phyloP scores from a whole-genome alignment of 1,284 basidiomycete genomes.

The Neotropicomus parvogracilis region DNA sequence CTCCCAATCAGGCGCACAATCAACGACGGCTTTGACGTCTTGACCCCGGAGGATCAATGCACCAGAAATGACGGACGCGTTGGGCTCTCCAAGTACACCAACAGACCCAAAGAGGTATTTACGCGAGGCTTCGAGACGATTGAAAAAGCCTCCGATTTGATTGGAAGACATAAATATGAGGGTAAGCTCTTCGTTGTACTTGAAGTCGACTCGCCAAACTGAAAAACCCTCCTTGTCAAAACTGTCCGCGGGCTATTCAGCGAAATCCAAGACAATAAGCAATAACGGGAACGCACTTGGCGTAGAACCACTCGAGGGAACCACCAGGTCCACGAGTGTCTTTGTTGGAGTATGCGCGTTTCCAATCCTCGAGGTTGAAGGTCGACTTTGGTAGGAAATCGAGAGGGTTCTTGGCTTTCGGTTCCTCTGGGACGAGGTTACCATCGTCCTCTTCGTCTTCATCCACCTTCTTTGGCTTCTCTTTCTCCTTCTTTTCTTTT shows the following conservation, averaged over 20 bases:
- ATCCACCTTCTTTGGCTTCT: constrained; percentile 54
- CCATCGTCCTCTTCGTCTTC: constrained; percentile 69
- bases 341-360: constrained; percentile 96
- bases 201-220: constrained; percentile 90
- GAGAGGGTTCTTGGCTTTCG: constrained; percentile 91
- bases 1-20: constrained; percentile 91
- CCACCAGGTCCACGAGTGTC: constrained; percentile 81
- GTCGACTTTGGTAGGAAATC: constrained; percentile 88
- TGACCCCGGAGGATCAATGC: constrained; percentile 79
- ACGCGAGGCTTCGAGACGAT: constrained; percentile 91
- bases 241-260: constrained; percentile 44
- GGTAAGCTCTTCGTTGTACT: constrained; percentile 95
- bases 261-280: constrained; percentile 6
- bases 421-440: constrained; percentile 57
- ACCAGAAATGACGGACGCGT: constrained; percentile 78
- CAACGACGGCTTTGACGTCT: constrained; percentile 66
- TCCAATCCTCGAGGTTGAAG: constrained; percentile 98
- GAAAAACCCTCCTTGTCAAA: constrained; percentile 92
- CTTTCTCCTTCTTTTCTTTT: constrained; percentile 61
- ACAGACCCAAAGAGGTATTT: constrained; percentile 94
- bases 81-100: constrained; percentile 83
- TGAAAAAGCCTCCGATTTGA: constrained; percentile 93
- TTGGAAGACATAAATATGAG: constrained; percentile 90
- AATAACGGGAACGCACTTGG: constrained; percentile 56
- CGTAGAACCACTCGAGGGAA: constrained; percentile 84